phyloP scores from a whole-genome alignment of 352 stramenopile genomes.

The Phytophthora hibernalis region DNA sequence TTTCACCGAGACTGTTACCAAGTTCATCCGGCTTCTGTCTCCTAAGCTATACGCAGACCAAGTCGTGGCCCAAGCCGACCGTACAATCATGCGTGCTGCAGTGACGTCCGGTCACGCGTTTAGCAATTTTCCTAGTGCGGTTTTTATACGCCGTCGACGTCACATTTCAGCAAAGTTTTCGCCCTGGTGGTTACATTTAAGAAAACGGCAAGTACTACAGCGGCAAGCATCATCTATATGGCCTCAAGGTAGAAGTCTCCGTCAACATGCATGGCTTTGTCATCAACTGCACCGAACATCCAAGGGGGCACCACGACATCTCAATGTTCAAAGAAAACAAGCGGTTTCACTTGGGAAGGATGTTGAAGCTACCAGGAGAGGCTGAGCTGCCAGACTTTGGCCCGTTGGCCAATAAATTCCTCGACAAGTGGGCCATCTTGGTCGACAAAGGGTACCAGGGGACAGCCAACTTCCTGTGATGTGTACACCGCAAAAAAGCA shows the following conservation, averaged over 20 bases:
- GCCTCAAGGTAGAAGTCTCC: slow-evolving; percentile 9
- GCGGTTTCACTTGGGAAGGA: background rate
- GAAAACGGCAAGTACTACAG: slow-evolving; percentile 11
- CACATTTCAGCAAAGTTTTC: slow-evolving; percentile 18
- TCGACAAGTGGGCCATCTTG: slow-evolving; percentile 2
- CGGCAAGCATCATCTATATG: slow-evolving; percentile 10
- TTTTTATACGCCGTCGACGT: slow-evolving; percentile 12
- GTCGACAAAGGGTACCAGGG: slow-evolving; percentile 7
- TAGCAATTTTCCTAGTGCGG: slow-evolving; percentile 4
- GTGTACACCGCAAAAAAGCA: slow-evolving; percentile 7
- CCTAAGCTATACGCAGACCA: slow-evolving; percentile 7
- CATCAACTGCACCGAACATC: slow-evolving; percentile 9
- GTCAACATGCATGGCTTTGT: slow-evolving; percentile 5
- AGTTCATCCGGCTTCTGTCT: slow-evolving; percentile 9
- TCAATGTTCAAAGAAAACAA: slow-evolving; percentile 15
- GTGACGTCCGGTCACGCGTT: background rate
- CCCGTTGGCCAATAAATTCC: background rate
- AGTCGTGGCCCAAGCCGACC: background rate
- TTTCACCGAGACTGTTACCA: background rate
- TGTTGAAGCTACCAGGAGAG: background rate
- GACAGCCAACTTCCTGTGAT: background rate
- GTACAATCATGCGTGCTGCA: background rate
- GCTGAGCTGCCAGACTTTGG: background rate
- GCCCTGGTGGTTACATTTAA: background rate
- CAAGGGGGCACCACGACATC: slow-evolving; percentile 14